Evolutionary conservation across 441 rosid species (phyloP), one percentile per base, ranked within the genome.

Genomic region (Adansonia rubrostipa): DNA sequence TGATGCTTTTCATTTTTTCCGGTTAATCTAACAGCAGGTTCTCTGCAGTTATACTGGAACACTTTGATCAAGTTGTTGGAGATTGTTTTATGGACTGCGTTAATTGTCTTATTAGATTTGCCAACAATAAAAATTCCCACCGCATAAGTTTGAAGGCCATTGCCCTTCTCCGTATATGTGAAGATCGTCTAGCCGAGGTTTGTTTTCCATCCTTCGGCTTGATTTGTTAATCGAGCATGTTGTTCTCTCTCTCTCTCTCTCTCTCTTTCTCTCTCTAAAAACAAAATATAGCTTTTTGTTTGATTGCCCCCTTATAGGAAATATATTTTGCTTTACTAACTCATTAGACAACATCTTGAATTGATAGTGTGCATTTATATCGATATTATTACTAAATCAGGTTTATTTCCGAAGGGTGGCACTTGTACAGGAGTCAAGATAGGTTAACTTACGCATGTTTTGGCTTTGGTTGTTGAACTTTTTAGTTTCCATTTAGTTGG

Each of bases 51-150:
- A 85, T 95, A 84, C 80, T 97, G 90, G 99, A 97, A 82, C 99
- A 92, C 88, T 97, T 97, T 85, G 99, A 97, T 85, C 99, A 93
- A 86, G 99, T 97, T 36, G 93, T 92, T 81, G 99, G 99, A 80
- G 98, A 97, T 86, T 97, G 99, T 88, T 97, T 97, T 82, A 93
- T 95, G 99, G 99, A 97, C 81, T 97, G 99, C n/a, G 98, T 95
- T 82, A 97, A 97, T 87, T 93, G 99, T 88, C 95, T 97, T 81
- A 97, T 95, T 81, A 89, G 99, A 80, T 97, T 97, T 88, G 96
- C 99, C 81, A 97, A 97, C 83, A 97, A 95, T 79, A 95, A 95
- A 85, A 86, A 84, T 75, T 95, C 99, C 75, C 97, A 89, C 76
- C 91, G 97, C 24, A 97, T 95, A 89, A 95, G 99, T 86, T 87